Percentiles rank a stretch among this genome's conserved stretches.
Conservation (phyloP, 257 asterid species). For the Primulina eburnea region DNA sequence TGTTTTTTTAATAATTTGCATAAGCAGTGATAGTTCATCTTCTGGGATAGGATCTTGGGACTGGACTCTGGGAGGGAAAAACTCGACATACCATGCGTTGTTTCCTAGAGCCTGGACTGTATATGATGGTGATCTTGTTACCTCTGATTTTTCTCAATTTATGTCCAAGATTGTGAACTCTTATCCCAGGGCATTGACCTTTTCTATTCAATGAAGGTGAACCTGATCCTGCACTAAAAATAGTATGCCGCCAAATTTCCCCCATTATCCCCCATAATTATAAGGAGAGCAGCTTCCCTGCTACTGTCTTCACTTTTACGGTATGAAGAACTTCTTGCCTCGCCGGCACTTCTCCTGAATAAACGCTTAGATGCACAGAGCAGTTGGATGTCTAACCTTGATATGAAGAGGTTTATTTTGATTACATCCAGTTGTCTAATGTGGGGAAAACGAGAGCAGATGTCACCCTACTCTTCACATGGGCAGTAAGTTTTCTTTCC, state of each 20-base stretch:
- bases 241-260: conserved; percentile 54
- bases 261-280: conserved; percentile 58
- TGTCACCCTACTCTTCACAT: no score
- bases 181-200: conserved; percentile 11
- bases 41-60: conserved; percentile 96
- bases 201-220: conserved; percentile 35
- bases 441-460: no score
- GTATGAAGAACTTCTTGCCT: conserved; percentile 14
- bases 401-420: no score
- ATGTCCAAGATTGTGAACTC: conserved; percentile 9
- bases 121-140: conserved; percentile 57
- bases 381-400: no score
- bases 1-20: conserved; percentile 32
- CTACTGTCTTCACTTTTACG: conserved; percentile 49
- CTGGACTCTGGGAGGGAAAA: conserved; percentile 74
- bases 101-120: conserved; percentile 99
- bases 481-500: background rate
- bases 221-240: conserved; percentile 52
- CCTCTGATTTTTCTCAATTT: no score
- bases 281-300: conserved; percentile 57
- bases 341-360: background rate
- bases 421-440: background rate
- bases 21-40: conserved; percentile 64
- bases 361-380: background rate
- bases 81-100: conserved; percentile 86